These are phyloP conservation scores for Aspergillus hortae DNA, from an alignment of 2,329 filamentous ascomycete genomes.

Conservation along the genomic window DNA sequence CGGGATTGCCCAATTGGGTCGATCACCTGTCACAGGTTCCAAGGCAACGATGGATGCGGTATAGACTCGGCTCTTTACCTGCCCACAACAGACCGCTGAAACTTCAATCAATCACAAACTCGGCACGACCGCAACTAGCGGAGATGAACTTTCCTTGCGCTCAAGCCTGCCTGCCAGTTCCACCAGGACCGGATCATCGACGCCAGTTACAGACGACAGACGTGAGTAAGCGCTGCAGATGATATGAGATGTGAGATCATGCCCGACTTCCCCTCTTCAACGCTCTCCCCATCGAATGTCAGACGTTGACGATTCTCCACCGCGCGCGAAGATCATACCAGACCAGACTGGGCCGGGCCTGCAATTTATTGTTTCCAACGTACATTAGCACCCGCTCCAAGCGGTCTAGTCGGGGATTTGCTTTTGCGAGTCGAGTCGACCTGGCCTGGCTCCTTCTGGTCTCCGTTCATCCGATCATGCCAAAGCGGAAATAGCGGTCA, in stretches of 20 bases:
- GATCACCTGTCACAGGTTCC: no score
- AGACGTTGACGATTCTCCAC: background rate
- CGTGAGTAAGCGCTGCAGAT: no score
- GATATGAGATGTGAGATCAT: no score
- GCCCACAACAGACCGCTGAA: background rate
- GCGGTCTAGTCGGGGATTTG: background rate
- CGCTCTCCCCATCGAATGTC: no score
- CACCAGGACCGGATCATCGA: no score
- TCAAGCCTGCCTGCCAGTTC: no score
- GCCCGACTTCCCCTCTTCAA: no score
- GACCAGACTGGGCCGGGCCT: background rate
- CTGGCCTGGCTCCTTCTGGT: background rate
- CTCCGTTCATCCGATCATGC: background rate
- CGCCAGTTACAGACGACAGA: no score
- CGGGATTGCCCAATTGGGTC: no score
- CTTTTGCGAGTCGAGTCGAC: background rate
- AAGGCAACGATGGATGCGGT: background rate
- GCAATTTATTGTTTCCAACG: constrained; percentile 2
- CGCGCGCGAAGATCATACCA: background rate
- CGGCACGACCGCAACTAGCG: background rate
- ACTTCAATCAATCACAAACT: background rate
- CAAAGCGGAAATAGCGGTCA: background rate
- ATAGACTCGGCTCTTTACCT: no score
- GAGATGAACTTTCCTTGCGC: background rate
- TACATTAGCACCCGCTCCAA: background rate